Evolutionary conservation across 1,284 basidiomycete species (phyloP).

Genomic region (Puccinia horiana): DNA sequence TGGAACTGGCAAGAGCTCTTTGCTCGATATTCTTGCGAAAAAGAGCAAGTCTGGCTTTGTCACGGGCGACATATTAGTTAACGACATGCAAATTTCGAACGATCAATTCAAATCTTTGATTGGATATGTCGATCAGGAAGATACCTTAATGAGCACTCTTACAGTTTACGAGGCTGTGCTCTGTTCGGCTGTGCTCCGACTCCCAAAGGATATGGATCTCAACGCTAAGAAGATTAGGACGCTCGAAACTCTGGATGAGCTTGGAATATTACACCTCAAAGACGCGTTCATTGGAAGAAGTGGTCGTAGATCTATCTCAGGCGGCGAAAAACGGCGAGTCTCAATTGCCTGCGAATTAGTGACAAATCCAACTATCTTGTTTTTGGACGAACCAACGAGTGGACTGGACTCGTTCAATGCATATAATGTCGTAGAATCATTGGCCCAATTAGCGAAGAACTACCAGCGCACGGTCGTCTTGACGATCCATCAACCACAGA

Average conservation of each 20-base stretch:
- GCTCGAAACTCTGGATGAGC: constrained; percentile 90
- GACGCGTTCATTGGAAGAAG: constrained; percentile 84
- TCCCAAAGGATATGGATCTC: constrained; percentile 90
- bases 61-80: constrained; percentile 75
- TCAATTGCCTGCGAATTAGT: constrained; percentile 98
- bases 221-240: constrained; percentile 92
- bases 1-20: constrained; percentile 92
- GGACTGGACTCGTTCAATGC: constrained; percentile 95
- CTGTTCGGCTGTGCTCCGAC: constrained; percentile 82
- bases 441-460: constrained; percentile 78
- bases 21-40: constrained; percentile 90
- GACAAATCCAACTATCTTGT: constrained; percentile 89
- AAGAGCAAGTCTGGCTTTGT: constrained; percentile 80
- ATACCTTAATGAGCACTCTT: constrained; percentile 90
- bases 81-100: constrained; percentile 76
- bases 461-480: constrained; percentile 96
- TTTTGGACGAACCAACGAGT: constrained; percentile 94
- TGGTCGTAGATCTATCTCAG: constrained; percentile 81
- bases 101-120: constrained; percentile 78
- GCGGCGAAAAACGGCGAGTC: constrained; percentile 91
- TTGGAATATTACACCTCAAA: constrained; percentile 88
- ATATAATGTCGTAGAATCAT: constrained; percentile 84
- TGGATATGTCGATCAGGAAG: constrained; percentile 97
- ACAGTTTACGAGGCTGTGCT: constrained; percentile 97
- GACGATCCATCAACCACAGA: constrained; percentile 97